These are phyloP conservation scores for Caloboletus firmus DNA, from an alignment of 1,284 basidiomycete species.

Conservation along the genomic window DNA sequence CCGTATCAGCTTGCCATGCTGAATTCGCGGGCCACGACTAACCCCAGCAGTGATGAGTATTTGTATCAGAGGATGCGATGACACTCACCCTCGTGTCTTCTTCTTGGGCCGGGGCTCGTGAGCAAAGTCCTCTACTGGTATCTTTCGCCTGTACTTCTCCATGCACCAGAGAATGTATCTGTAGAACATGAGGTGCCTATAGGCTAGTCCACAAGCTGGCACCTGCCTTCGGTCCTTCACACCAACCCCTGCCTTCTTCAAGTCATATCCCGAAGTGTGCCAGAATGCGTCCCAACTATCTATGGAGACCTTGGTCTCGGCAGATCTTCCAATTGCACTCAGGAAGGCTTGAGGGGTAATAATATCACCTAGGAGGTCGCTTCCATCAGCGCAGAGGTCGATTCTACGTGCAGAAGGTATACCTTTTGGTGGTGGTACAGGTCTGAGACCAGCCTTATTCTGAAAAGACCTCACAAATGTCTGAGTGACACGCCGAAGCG, in stretches of 20 bases:
- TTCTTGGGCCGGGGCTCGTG: slow-evolving; percentile 67
- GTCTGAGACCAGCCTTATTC: slow-evolving; percentile 40
- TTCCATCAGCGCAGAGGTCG: slow-evolving; percentile 11
- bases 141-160: slow-evolving; percentile 69
- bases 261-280: slow-evolving; percentile 52
- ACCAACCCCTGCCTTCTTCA: slow-evolving; percentile 65
- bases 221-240: slow-evolving; percentile 65
- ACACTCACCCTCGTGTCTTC: slow-evolving; percentile 70
- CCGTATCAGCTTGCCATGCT: slow-evolving; percentile 72
- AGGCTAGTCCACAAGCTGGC: not conserved
- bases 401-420: slow-evolving; percentile 1
- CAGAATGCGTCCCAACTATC: slow-evolving; percentile 70
- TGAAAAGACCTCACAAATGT: slow-evolving; percentile 40
- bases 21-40: slow-evolving; percentile 66
- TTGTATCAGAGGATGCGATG: not conserved
- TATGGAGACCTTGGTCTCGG: slow-evolving; percentile 61
- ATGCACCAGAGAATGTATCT: slow-evolving; percentile 84
- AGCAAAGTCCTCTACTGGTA: slow-evolving; percentile 57
- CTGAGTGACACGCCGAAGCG: slow-evolving; percentile 20
- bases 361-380: slow-evolving; percentile 40
- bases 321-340: slow-evolving; percentile 65
- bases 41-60: slow-evolving; percentile 1
- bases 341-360: slow-evolving; percentile 62
- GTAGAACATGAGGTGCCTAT: slow-evolving; percentile 6
- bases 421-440: slow-evolving; percentile 29